phyloP scores from a whole-genome alignment of 306 rosid genomes.

The Trifolium repens region DNA sequence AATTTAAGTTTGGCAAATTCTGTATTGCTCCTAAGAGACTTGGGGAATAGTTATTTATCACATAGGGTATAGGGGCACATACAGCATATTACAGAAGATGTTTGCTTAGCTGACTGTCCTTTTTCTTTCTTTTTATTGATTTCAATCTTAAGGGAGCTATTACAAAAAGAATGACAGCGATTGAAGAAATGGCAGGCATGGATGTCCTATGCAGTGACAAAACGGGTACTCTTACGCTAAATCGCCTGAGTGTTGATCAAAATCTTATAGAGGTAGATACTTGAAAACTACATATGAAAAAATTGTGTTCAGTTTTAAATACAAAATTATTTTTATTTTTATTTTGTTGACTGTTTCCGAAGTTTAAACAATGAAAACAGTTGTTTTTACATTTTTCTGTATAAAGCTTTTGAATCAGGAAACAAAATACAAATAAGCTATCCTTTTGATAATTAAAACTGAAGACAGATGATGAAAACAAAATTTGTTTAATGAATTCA shows the following conservation, averaged over 20 bases:
- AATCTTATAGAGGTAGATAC: slow-evolving; percentile 80
- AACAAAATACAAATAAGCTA: neutral
- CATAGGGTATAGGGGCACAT: neutral
- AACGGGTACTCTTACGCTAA: slow-evolving; percentile 89
- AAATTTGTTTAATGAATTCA: too few species aligned
- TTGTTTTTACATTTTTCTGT: neutral
- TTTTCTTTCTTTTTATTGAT: slow-evolving; percentile 24
- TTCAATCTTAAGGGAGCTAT: slow-evolving; percentile 71
- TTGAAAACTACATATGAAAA: neutral
- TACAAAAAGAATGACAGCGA: slow-evolving; percentile 94
- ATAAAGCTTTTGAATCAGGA: neutral
- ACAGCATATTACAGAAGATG: neutral
- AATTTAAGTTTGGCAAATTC: slow-evolving; percentile 13
- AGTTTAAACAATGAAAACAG: neutral
- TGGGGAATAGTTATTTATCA: neutral
- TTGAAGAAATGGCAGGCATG: slow-evolving; percentile 97
- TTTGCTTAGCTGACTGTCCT: slow-evolving; percentile 36
- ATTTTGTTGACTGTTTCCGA: neutral
- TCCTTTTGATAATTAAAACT: too few species aligned
- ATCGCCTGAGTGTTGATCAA: slow-evolving; percentile 79
- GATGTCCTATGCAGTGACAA: slow-evolving; percentile 92
- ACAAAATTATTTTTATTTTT: neutral
- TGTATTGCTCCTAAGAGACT: neutral
- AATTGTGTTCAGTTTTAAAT: neutral
- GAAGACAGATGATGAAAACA: too few species aligned